A percentile compares a stretch with the other conserved stretches of the same genome.
Evolutionary conservation across 1,139 yeast species (phyloP).

Genomic region (Debaryomycetaceae sp.): DNA sequence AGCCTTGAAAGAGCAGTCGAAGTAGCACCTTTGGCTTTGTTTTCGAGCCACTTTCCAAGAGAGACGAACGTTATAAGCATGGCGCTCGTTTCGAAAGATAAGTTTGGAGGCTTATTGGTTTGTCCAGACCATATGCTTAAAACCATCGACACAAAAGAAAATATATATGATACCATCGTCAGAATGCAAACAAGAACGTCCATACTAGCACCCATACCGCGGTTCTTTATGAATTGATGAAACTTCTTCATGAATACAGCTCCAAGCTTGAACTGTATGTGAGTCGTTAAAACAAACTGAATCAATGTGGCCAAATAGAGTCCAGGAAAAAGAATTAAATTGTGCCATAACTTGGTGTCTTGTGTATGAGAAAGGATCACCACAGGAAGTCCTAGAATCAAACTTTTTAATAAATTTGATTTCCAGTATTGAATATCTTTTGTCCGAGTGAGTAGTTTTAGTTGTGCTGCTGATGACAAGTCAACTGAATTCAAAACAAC

Average conservation of each 20-base stretch:
- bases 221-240: slow-evolving; percentile 59
- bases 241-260: slow-evolving; percentile 62
- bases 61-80: slow-evolving; percentile 84
- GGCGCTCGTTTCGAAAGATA: slow-evolving; percentile 81
- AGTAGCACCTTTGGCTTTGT: slow-evolving; percentile 90
- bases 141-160: slow-evolving; percentile 61
- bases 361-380: slow-evolving; percentile 52
- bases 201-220: slow-evolving; percentile 77
- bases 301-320: slow-evolving; percentile 56
- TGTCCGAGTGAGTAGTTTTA: slow-evolving; percentile 62
- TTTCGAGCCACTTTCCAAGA: slow-evolving; percentile 87
- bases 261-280: slow-evolving; percentile 69
- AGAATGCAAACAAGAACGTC: slow-evolving; percentile 86
- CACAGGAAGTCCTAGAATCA: slow-evolving; percentile 62
- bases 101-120: slow-evolving; percentile 52
- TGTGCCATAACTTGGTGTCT: slow-evolving; percentile 28
- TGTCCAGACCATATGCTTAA: slow-evolving; percentile 39
- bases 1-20: slow-evolving; percentile 82
- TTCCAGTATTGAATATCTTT: slow-evolving; percentile 76
- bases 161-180: slow-evolving; percentile 72
- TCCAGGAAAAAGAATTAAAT: slow-evolving; percentile 42
- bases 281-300: slow-evolving; percentile 59
- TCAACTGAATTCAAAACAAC: slow-evolving; percentile 41
- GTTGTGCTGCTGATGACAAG: slow-evolving; percentile 55
- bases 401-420: slow-evolving; percentile 47